phyloP scores from a whole-genome alignment of 2,329 filamentous ascomycete species.

The Rutstroemia sydowiana region DNA sequence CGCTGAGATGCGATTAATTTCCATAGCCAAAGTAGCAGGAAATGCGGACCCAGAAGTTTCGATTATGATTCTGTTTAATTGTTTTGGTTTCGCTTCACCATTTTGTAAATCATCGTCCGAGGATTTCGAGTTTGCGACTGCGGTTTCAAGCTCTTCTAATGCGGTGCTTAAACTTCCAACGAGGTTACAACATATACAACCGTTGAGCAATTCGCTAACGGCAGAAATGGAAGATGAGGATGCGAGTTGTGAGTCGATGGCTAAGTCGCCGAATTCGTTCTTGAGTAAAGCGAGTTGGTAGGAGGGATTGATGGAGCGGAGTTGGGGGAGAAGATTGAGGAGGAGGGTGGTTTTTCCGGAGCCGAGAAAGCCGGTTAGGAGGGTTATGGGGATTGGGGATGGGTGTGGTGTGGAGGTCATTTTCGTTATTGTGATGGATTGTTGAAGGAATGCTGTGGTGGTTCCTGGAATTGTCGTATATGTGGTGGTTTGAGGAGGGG shows the following conservation, averaged over 20 bases:
- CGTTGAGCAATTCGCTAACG: constrained; percentile 88
- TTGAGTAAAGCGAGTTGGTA: constrained; percentile 94
- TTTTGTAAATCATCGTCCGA: too few relatives aligned
- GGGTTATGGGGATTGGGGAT: constrained; percentile 74
- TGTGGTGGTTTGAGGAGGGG: too few relatives aligned
- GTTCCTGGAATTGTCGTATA: too few relatives aligned
- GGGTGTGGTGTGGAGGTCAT: background rate
- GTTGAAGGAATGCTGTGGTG: too few relatives aligned
- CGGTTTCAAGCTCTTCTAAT: constrained; percentile 56
- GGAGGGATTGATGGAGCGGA: constrained; percentile 58
- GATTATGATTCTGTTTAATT: constrained; percentile 76
- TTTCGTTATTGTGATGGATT: background rate
- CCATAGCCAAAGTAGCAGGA: constrained; percentile 63
- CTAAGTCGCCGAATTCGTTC: constrained; percentile 95
- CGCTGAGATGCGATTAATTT: constrained; percentile 55
- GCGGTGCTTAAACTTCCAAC: constrained; percentile 84
- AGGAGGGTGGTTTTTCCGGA: constrained; percentile 95
- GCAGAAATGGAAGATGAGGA: constrained; percentile 75
- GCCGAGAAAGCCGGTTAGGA: constrained; percentile 92
- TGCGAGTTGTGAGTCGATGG: constrained; percentile 87
- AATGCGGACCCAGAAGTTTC: constrained; percentile 70
- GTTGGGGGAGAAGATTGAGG: constrained; percentile 86
- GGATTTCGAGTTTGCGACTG: background rate
- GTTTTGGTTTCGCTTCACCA: background rate
- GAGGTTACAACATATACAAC: constrained; percentile 98